A percentile compares a stretch with the other conserved stretches of the same genome.
Conservation (phyloP, 768 basidiomycete species). For the Auriscalpium microsporum region DNA sequence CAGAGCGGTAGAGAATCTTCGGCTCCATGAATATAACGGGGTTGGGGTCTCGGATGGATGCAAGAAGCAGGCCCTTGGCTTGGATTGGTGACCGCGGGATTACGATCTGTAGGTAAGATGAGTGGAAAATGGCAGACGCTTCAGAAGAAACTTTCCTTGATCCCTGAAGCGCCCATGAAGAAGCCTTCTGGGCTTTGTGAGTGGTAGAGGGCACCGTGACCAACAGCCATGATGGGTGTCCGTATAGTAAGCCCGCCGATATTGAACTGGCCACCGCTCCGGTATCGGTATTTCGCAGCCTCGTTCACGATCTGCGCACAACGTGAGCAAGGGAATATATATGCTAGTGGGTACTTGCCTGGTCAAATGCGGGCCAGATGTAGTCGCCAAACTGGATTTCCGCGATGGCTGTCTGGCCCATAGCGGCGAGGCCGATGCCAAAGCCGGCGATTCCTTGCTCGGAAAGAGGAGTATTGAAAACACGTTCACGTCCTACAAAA, state of each 20-base stretch:
- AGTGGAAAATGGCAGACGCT: not conserved
- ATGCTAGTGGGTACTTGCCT: slow-evolving; percentile 36
- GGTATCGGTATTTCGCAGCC: slow-evolving; percentile 88
- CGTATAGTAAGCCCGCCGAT: slow-evolving; percentile 79
- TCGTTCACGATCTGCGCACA: slow-evolving; percentile 75
- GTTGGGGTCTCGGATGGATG: slow-evolving; percentile 85
- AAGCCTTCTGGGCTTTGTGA: slow-evolving; percentile 94
- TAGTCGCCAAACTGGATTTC: slow-evolving; percentile 91
- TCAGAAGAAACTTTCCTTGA: slow-evolving; percentile 50
- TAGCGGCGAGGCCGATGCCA: slow-evolving; percentile 82
- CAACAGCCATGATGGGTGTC: slow-evolving; percentile 87
- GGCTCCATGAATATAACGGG: slow-evolving; percentile 96
- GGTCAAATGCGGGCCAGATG: slow-evolving; percentile 92
- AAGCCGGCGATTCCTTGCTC: slow-evolving; percentile 95
- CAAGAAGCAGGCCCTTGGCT: slow-evolving; percentile 86
- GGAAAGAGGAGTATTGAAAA: slow-evolving; percentile 91
- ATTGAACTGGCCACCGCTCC: slow-evolving; percentile 76
- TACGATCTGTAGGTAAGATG: slow-evolving; percentile 41
- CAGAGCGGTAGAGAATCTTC: slow-evolving; percentile 85
- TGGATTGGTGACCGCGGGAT: slow-evolving; percentile 92
- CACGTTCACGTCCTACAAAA: slow-evolving; percentile 68
- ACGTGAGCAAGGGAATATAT: not conserved
- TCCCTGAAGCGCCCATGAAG: slow-evolving; percentile 83
- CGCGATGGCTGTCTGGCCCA: slow-evolving; percentile 92
- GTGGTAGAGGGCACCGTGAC: slow-evolving; percentile 87